These are phyloP conservation scores for Abrus precatorius DNA, from an alignment of 306 rosid species.

Conservation along the genomic window DNA sequence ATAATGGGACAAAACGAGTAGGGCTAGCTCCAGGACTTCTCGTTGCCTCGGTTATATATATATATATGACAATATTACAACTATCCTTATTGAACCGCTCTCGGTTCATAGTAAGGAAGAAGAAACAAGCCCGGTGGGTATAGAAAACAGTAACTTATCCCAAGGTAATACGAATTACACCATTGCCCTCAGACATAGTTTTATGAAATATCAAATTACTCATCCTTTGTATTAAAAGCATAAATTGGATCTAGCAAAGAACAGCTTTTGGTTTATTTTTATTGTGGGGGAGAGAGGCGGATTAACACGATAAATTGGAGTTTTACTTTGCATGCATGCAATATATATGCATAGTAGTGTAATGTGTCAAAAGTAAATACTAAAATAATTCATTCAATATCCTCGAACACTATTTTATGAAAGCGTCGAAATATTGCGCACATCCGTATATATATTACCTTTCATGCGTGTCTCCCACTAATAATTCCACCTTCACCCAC, in stretches of 20 bases:
- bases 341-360: not conserved
- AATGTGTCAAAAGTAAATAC: not conserved
- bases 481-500: not conserved
- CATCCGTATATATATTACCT: not conserved
- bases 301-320: not conserved
- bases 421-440: not conserved
- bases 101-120: not conserved
- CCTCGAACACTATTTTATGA: not conserved
- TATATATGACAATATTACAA: not conserved
- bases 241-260: not conserved
- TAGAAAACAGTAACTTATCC: not conserved
- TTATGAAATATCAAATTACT: too few relatives aligned
- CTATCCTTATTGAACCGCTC: not conserved
- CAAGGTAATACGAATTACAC: not conserved
- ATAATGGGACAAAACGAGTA: not conserved
- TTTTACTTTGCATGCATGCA: slow-evolving; percentile 36
- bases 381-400: not conserved
- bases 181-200: not conserved
- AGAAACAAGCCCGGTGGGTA: not conserved
- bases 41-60: not conserved
- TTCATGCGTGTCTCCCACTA: not conserved
- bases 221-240: not conserved
- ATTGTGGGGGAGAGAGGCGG: not conserved
- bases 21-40: not conserved
- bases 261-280: not conserved